These are phyloP conservation scores for Fusarium nisikadoi DNA, from an alignment of 2,329 filamentous ascomycete species.

Conservation along the genomic window DNA sequence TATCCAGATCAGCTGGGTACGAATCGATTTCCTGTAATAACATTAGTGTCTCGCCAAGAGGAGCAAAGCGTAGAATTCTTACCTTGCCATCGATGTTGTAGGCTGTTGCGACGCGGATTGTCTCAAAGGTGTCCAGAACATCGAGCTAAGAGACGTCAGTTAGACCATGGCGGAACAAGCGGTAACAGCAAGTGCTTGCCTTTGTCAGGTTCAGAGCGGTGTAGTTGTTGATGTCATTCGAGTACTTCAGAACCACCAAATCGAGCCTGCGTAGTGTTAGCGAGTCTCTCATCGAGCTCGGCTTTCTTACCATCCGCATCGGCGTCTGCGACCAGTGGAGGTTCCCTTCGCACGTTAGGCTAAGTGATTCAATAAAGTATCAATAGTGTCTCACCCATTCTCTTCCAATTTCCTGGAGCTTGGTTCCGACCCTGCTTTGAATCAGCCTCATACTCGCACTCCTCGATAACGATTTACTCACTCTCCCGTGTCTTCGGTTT, in stretches of 20 bases:
- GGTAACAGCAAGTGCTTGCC: constrained; percentile 21
- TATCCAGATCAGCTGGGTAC: constrained; percentile 72
- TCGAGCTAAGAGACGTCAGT: constrained; percentile 33
- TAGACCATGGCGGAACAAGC: neutral
- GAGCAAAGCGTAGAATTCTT: constrained; percentile 1
- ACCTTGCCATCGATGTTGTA: constrained; percentile 63
- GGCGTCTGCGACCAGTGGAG: constrained; percentile 68
- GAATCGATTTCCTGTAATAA: constrained; percentile 48
- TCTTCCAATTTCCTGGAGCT: constrained; percentile 59
- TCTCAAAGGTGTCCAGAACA: constrained; percentile 77
- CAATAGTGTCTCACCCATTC: constrained; percentile 48
- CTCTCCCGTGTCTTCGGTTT: constrained; percentile 66
- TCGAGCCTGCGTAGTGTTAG: neutral
- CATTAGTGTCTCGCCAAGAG: neutral
- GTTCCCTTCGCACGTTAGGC: constrained; percentile 46
- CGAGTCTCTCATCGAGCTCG: fast-evolving
- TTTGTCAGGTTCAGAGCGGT: constrained; percentile 69
- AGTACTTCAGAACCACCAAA: neutral
- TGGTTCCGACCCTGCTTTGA: constrained; percentile 50
- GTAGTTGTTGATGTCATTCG: constrained; percentile 69
- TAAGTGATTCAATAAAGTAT: neutral
- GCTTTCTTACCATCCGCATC: constrained; percentile 61
- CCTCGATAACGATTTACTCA: constrained; percentile 14
- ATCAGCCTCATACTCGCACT: neutral
- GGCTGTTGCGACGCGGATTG: constrained; percentile 77